Evolutionary conservation across 495 filamentous ascomycete species (phyloP).

Genomic region (Physcia stellaris): DNA sequence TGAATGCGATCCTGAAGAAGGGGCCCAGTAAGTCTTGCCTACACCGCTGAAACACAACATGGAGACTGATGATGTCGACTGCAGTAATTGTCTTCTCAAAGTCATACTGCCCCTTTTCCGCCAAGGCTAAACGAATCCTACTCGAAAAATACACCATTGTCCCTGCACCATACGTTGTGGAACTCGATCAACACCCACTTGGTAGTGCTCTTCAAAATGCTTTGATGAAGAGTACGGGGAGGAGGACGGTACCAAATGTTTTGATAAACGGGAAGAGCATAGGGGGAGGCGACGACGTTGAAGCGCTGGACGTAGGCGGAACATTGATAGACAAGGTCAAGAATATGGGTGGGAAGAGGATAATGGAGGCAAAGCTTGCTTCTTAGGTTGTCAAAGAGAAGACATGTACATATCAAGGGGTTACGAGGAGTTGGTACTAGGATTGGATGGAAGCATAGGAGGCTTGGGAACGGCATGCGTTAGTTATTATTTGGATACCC

Average conservation of each 20-base stretch:
- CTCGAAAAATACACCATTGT: constrained; percentile 69
- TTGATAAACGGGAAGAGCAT: constrained; percentile 79
- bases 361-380: constrained; percentile 34
- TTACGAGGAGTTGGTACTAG: neutral
- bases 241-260: constrained; percentile 83
- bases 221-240: constrained; percentile 57
- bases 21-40: constrained; percentile 51
- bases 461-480: too few species aligned
- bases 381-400: neutral
- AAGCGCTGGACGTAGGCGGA: constrained; percentile 53
- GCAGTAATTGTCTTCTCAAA: constrained; percentile 93
- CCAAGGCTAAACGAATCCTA: constrained; percentile 68
- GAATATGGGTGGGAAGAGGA: constrained; percentile 55
- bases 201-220: constrained; percentile 56
- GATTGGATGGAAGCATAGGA: neutral
- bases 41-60: neutral
- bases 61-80: constrained; percentile 1
- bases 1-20: constrained; percentile 66
- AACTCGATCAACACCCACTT: constrained; percentile 71
- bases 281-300: constrained; percentile 80
- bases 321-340: constrained; percentile 58
- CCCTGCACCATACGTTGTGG: constrained; percentile 75
- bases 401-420: constrained; percentile 1
- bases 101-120: constrained; percentile 76
- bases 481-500: too few species aligned